These are phyloP conservation scores for Hymenoscyphus linearis DNA, from an alignment of 2,329 filamentous ascomycete species.

Conservation along the genomic window DNA sequence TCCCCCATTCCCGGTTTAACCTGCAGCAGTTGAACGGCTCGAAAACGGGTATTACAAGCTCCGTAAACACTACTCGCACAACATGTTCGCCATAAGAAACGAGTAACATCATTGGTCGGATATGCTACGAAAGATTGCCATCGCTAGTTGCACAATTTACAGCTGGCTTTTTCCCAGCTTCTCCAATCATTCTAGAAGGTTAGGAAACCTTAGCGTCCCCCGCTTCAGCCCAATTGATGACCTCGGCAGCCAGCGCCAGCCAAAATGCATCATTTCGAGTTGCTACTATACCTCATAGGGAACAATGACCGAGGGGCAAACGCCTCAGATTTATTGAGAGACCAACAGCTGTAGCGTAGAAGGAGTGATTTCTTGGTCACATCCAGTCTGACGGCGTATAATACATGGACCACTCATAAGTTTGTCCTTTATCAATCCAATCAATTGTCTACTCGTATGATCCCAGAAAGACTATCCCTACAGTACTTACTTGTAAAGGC, in stretches of 20 bases:
- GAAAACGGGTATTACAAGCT: neutral
- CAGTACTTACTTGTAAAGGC: neutral
- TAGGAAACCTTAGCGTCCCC: neutral
- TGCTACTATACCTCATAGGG: neutral
- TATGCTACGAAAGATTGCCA: neutral
- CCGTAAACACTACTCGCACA: neutral
- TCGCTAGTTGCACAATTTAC: constrained; percentile 1
- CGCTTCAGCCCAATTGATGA: neutral
- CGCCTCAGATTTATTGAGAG: neutral
- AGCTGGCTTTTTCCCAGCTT: neutral
- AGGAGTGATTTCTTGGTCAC: neutral
- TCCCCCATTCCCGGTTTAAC: neutral
- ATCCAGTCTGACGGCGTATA: neutral
- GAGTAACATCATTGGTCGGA: neutral
- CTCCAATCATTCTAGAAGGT: neutral
- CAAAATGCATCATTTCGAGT: neutral
- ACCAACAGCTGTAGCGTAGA: neutral
- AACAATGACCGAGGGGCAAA: neutral
- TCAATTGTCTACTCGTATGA: neutral
- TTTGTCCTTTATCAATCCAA: neutral
- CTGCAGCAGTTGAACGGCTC: neutral
- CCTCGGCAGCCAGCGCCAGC: neutral
- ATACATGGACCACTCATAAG: neutral
- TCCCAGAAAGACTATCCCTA: neutral
- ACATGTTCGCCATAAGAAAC: neutral